Conservation (phyloP, 371 early-diverging fungal genomes). For the Mortierella sp. region DNA sequence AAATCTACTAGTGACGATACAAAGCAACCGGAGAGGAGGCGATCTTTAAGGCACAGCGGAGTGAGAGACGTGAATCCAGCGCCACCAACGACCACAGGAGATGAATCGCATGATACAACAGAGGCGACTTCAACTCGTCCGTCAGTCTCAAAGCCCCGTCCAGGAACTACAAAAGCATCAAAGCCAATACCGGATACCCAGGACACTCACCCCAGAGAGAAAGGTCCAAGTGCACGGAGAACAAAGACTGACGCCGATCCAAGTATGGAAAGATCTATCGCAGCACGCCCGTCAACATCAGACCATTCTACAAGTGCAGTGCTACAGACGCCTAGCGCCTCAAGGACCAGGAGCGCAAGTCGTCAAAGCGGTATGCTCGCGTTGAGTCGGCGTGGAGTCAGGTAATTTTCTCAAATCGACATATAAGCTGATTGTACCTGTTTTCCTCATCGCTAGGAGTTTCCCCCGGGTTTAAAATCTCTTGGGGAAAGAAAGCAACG, state of each 20-base stretch:
- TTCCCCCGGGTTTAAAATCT: slow-evolving; percentile 15
- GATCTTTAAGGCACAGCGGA: background rate
- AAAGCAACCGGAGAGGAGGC: slow-evolving; percentile 3
- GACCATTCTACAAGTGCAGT: background rate
- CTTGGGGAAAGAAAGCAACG: slow-evolving; percentile 25
- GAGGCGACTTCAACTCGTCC: background rate
- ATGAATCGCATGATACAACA: background rate
- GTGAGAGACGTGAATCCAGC: background rate
- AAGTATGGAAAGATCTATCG: background rate
- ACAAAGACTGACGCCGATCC: background rate
- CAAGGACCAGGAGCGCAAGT: slow-evolving; percentile 18
- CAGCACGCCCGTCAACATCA: background rate
- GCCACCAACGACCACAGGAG: background rate
- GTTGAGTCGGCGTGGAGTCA: too few species aligned
- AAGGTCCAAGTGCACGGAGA: background rate
- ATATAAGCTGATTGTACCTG: too few species aligned
- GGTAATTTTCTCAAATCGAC: too few species aligned
- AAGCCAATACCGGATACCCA: slow-evolving; percentile 5
- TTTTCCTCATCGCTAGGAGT: too few species aligned
- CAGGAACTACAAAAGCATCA: background rate
- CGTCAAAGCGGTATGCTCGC: slow-evolving; percentile 27
- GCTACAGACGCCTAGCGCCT: background rate
- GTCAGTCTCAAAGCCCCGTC: background rate
- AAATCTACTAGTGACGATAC: slow-evolving; percentile 7
- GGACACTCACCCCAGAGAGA: background rate